A percentile compares a stretch with the other conserved stretches of the same genome.
Evolutionary conservation across 2,329 filamentous ascomycete species (phyloP).

Genomic region (Exserohilum turcica): DNA sequence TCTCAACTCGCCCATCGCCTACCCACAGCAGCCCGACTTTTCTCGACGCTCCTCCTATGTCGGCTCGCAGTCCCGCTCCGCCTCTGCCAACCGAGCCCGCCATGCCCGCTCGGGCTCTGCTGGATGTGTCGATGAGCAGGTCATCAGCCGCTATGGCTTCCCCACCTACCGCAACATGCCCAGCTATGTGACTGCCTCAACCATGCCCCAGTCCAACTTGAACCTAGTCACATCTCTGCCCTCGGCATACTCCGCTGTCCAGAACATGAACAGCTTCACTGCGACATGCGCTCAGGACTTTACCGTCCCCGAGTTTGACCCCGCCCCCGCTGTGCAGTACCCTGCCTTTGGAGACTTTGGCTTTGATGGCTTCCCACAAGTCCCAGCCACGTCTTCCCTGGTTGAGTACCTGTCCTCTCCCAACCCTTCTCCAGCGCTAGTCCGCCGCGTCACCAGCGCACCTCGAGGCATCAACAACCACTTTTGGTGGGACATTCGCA

Average conservation of each 20-base stretch:
- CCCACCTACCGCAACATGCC: constrained; percentile 83
- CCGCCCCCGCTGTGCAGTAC: constrained; percentile 52
- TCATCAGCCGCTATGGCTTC: constrained; percentile 74
- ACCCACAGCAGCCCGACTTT: constrained; percentile 39
- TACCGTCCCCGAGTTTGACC: constrained; percentile 43
- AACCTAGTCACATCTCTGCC: constrained; percentile 49
- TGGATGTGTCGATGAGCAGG: constrained; percentile 68
- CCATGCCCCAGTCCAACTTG: constrained; percentile 42
- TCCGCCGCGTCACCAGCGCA: constrained; percentile 76
- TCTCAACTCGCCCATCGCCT: constrained; percentile 70
- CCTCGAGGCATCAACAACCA: constrained; percentile 74
- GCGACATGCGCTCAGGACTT: constrained; percentile 40
- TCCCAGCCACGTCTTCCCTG: constrained; percentile 66
- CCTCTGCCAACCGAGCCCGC: constrained; percentile 60
- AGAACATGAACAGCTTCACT: constrained; percentile 42
- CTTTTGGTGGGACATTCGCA: constrained; percentile 96
- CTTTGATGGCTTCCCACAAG: constrained; percentile 45
- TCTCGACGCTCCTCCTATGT: constrained; percentile 45
- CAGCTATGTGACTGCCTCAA: constrained; percentile 55
- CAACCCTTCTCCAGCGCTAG: constrained; percentile 82
- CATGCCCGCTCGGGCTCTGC: constrained; percentile 66
- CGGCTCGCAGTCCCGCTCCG: constrained; percentile 58
- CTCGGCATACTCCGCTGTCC: constrained; percentile 39
- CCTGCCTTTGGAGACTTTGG: constrained; percentile 49
- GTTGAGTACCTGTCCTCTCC: constrained; percentile 76